These are phyloP conservation scores for Ramularia collo-cygni DNA, from an alignment of 2,329 filamentous ascomycete genomes.

Conservation along the genomic window DNA sequence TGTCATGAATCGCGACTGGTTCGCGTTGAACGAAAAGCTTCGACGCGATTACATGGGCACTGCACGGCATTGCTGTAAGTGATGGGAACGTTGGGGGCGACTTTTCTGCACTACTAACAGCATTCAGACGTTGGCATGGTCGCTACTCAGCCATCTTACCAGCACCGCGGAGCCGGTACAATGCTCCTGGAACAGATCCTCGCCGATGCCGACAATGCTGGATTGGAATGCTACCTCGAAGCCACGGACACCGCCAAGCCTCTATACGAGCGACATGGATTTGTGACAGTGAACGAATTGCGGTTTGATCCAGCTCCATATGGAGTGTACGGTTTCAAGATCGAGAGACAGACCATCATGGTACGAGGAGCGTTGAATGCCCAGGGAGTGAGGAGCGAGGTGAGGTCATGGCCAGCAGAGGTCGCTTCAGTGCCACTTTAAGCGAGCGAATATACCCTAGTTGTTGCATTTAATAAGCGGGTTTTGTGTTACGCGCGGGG, in stretches of 20 bases:
- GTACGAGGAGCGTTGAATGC: slow-evolving; percentile 21
- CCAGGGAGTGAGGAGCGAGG: slow-evolving; percentile 12
- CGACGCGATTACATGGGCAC: slow-evolving; percentile 25
- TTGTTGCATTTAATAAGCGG: no score
- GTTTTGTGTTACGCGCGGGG: no score
- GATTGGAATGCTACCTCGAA: slow-evolving; percentile 37
- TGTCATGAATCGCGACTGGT: slow-evolving; percentile 30
- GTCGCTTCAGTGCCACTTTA: slow-evolving; percentile 3
- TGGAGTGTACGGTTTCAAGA: slow-evolving; percentile 20
- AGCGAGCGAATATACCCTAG: no score
- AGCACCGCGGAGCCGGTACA: slow-evolving; percentile 36
- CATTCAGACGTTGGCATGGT: slow-evolving; percentile 29
- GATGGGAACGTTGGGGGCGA: no score
- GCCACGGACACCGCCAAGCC: slow-evolving; percentile 30
- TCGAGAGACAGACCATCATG: slow-evolving; percentile 30
- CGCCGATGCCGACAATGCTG: slow-evolving; percentile 35
- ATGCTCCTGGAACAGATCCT: slow-evolving; percentile 37
- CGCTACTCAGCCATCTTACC: slow-evolving; percentile 36
- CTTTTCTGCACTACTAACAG: not conserved
- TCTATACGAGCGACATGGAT: slow-evolving; percentile 30
- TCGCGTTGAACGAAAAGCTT: slow-evolving; percentile 27
- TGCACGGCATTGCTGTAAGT: slow-evolving; percentile 26
- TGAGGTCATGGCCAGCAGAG: slow-evolving; percentile 15
- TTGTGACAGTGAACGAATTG: slow-evolving; percentile 24
- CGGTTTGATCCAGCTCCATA: slow-evolving; percentile 28